Evolutionary conservation across 2,329 filamentous ascomycete genomes (phyloP).

Genomic region (Ceratocystis eucalypticola): DNA sequence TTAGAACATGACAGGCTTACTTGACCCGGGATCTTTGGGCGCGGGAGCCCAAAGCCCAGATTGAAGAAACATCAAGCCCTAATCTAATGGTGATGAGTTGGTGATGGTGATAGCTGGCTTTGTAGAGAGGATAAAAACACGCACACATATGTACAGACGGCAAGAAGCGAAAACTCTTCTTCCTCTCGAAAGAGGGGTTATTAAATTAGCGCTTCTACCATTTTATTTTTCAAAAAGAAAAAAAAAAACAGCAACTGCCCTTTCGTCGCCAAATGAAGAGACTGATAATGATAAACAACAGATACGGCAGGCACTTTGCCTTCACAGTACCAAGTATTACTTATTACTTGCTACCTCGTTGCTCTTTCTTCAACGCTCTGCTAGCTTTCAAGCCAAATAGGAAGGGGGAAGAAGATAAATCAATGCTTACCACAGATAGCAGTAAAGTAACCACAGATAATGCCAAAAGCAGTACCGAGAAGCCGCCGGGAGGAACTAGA

Average conservation of each 20-base stretch:
- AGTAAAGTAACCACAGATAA: conserved; percentile 9
- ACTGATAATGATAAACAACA: no score
- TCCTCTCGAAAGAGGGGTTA: background rate
- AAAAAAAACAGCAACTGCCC: background rate
- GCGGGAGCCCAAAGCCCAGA: background rate
- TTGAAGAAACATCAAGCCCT: background rate
- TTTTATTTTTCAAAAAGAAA: background rate
- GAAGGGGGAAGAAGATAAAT: no score
- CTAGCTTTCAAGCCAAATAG: no score
- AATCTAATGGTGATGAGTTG: background rate
- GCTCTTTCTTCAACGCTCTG: no score
- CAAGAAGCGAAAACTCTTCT: background rate
- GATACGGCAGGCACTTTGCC: no score
- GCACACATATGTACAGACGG: background rate
- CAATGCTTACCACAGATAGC: conserved; percentile 15
- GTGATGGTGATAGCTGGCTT: background rate
- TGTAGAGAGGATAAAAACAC: background rate
- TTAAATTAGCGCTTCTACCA: background rate
- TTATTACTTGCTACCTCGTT: no score
- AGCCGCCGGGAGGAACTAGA: background rate
- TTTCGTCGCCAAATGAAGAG: no score
- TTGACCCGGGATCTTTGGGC: background rate
- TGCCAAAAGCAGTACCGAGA: conserved; percentile 10
- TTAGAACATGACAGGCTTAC: no score
- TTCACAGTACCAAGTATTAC: no score